Evolutionary conservation across 2,329 filamentous ascomycete genomes (phyloP).

Genomic region (Boeremia lycopersici): DNA sequence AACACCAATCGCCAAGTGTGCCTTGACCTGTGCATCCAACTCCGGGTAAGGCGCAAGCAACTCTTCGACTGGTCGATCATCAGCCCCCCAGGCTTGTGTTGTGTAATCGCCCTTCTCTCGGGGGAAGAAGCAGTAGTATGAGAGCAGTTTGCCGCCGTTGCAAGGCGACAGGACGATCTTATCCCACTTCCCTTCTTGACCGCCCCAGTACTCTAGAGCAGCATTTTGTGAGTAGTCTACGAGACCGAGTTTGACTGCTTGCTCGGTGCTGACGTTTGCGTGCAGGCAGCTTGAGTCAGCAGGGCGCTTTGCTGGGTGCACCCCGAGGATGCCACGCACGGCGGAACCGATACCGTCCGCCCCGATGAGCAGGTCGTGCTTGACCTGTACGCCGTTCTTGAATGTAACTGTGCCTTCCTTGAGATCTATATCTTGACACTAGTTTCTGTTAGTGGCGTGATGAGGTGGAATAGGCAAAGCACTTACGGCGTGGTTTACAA

Average conservation of each 20-base stretch:
- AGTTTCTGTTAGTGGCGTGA: background rate
- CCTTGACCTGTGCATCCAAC: slow-evolving; percentile 63
- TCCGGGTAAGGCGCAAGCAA: slow-evolving; percentile 65
- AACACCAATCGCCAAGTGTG: slow-evolving; percentile 64
- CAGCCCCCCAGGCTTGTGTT: slow-evolving; percentile 64
- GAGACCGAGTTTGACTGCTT: slow-evolving; percentile 65
- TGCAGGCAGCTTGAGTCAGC: slow-evolving; percentile 68
- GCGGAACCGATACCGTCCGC: slow-evolving; percentile 71
- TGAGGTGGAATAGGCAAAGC: no score
- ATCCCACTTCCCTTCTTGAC: slow-evolving; percentile 65
- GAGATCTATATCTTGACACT: slow-evolving; percentile 60
- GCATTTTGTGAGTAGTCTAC: slow-evolving; percentile 66
- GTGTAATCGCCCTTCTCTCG: slow-evolving; percentile 65
- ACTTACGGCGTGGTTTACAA: slow-evolving; percentile 59
- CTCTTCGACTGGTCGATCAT: slow-evolving; percentile 61
- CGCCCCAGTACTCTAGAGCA: slow-evolving; percentile 74
- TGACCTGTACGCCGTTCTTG: slow-evolving; percentile 55
- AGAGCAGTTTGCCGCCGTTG: slow-evolving; percentile 67
- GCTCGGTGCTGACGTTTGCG: slow-evolving; percentile 66
- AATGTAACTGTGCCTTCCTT: slow-evolving; percentile 45
- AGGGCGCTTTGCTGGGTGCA: slow-evolving; percentile 64
- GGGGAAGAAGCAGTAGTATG: slow-evolving; percentile 74
- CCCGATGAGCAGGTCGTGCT: slow-evolving; percentile 67
- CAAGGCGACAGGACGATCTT: slow-evolving; percentile 75
- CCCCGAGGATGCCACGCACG: slow-evolving; percentile 68